Evolutionary conservation across 768 basidiomycete genomes (phyloP).

Genomic region (Dioszegia aurantiaca): DNA sequence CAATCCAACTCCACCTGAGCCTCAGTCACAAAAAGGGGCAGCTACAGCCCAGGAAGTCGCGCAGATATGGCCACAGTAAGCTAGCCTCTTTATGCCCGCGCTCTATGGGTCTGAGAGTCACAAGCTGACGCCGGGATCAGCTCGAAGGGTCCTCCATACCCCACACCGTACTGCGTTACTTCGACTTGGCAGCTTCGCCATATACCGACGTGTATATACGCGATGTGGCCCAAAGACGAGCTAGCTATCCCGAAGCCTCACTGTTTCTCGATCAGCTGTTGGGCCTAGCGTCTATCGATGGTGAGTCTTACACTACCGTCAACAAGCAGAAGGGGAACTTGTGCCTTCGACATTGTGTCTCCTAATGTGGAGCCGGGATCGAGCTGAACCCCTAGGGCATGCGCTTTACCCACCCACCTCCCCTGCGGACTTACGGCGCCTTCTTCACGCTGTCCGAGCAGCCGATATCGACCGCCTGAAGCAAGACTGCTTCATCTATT

Average conservation of each 20-base stretch:
- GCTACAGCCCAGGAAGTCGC: background rate
- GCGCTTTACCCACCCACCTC: constrained; percentile 38
- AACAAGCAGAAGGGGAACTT: no score
- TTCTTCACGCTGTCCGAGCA: constrained; percentile 31
- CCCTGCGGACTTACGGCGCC: constrained; percentile 30
- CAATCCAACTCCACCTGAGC: background rate
- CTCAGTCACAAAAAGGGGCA: no score
- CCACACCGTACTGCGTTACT: constrained; percentile 34
- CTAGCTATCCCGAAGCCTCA: constrained; percentile 19
- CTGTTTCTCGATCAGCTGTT: constrained; percentile 41
- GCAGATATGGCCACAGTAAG: constrained; percentile 7
- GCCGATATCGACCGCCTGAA: constrained; percentile 37
- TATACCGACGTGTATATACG: constrained; percentile 18
- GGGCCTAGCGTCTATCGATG: constrained; percentile 31
- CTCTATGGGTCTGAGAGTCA: no score
- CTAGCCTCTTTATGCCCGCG: no score
- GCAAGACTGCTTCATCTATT: constrained; percentile 44
- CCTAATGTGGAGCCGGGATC: background rate
- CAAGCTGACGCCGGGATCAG: background rate
- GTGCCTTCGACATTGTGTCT: no score
- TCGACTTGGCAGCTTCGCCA: constrained; percentile 36
- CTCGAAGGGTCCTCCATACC: constrained; percentile 34
- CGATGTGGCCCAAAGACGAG: constrained; percentile 20
- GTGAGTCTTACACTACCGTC: constrained; percentile 15
- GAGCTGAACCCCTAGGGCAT: constrained; percentile 15